Conservation (phyloP, 257 asterid species). For the Nicotiana undulata region DNA sequence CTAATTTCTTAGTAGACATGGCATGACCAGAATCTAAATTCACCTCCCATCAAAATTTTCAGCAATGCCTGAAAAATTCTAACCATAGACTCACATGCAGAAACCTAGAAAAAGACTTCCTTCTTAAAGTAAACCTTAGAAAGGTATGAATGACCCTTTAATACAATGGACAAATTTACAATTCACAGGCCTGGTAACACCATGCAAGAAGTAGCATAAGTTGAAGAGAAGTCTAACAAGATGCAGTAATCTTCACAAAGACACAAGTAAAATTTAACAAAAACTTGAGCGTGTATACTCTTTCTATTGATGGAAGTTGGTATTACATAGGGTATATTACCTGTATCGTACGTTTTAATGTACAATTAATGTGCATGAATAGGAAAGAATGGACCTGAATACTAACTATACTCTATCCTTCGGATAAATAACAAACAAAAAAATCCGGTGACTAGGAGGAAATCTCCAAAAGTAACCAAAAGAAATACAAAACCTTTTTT, state of each 20-base stretch:
- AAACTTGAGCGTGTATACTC: background rate
- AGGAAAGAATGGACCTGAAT: conserved; percentile 28
- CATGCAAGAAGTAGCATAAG: background rate
- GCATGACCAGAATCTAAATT: background rate
- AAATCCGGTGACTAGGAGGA: conserved; percentile 3
- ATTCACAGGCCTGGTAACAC: background rate
- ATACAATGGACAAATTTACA: background rate
- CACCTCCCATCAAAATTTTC: background rate
- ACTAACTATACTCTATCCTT: conserved; percentile 26
- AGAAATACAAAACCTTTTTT: conserved; percentile 16
- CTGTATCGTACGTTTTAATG: conserved; percentile 20
- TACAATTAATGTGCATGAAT: conserved; percentile 32
- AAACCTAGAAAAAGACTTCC: background rate
- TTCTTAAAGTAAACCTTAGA: background rate
- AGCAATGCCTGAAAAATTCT: no score
- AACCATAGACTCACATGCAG: background rate
- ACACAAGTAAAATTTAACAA: background rate
- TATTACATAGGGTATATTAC: conserved; percentile 1
- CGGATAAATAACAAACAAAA: conserved; percentile 18
- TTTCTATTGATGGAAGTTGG: background rate
- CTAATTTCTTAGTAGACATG: background rate
- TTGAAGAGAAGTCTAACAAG: background rate
- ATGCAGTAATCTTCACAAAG: background rate
- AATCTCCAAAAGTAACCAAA: conserved; percentile 17
- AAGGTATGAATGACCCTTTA: background rate